Evolutionary conservation across 768 basidiomycete genomes (phyloP), one percentile per base, ranked within the genome.

Genomic region (Lentinula sp.): DNA sequence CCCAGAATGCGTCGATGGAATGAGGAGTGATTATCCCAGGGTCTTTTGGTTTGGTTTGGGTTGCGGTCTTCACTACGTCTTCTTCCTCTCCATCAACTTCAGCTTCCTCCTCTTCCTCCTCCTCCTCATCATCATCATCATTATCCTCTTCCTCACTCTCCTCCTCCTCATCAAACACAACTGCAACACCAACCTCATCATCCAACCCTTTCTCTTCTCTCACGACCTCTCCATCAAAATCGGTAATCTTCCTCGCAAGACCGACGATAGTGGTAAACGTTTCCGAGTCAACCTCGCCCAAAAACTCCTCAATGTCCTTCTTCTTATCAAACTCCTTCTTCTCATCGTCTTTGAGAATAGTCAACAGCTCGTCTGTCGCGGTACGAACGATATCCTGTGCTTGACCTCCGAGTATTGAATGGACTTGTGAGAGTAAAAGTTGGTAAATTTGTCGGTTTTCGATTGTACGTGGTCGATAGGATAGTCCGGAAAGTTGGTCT

Each of bases 311-410:
- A 5, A 96, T 82, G 69, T 98, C 94, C 76, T 85, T 91, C 74
- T 98, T 96, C 81, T 95, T 95, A 80, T 98, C 96, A 67, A 98
- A 95, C 70, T 98, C 95, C 75, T 95, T 96, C 75, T 93, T 71
- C 61, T 21, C 45, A 11, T 97, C 94, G 66, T 82, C 89, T 76
- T 98, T 98, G 64, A 98, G 80, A 4, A 84, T 81, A 74, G 95
- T 93, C 52, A 99, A 75, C 1, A 95, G 88, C 0, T 84, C 83
- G 73, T 99, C 96, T n/a, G 97, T 91, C 1, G 97, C 97, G 65
- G 91, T 93, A 18, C 96, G 88, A 52, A 99, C 87, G 67, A 98
- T 87, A 64, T 98, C 95, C 70, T 97, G 95, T 0, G 95, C 92
- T 70, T 96, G 95, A 75, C 97, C 97, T 0, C 95, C 96, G 10